Evolutionary conservation across 163 green algal genomes (phyloP), one percentile per base, ranked within the genome.

Genomic region (Scenedesmus sp.): DNA sequence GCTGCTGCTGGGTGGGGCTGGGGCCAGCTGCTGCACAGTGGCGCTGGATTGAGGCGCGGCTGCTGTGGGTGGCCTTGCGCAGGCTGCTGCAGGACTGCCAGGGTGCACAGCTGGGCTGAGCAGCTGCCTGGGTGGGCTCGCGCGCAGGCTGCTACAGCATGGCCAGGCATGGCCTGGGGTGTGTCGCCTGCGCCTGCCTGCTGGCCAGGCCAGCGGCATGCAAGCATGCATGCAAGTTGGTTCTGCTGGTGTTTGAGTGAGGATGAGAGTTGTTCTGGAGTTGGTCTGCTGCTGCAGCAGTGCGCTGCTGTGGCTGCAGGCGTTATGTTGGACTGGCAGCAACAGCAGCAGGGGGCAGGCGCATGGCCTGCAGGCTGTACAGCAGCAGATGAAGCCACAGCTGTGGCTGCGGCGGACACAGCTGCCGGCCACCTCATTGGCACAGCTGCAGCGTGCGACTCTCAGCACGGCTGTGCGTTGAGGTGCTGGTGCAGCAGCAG

Each of bases 341-440:
- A 26, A 20, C 59, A 84, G 20, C 77, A n/a, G 26, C 16, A 20
- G 46, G 46, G 15, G 15, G 23, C 55, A 77, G 59, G n/a, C 59
- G 57, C 56, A 60, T 60, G 12, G 57, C 23, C 7, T 88, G 59
- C 56, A 3, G 10, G 54, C n/a, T n/a, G 67, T 57, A 8, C 18
- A 55, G 66, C 83, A 59, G 83, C 83, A 88, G 82, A 34, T 76
- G 23, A 62, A 57, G 23, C 82, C 56, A 57, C 83, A 88, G 83
- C 66, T 57, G 57, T n/a, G 0, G 70, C 70, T 52, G 23, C 70
- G 8, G 23, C 7, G 4, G 5, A 79, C 4, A 6, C 70, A 79
- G 70, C 70, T 79, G 70, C 70, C 52, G 23, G 23, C 70, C 23
- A 23, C 66, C 46, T 4, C 5, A 4, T 8, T 79, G 23, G 83